Percentiles rank a stretch among this genome's conserved stretches.
Conservation (phyloP, 768 basidiomycete species). For the Stropharia rugosoannulata region DNA sequence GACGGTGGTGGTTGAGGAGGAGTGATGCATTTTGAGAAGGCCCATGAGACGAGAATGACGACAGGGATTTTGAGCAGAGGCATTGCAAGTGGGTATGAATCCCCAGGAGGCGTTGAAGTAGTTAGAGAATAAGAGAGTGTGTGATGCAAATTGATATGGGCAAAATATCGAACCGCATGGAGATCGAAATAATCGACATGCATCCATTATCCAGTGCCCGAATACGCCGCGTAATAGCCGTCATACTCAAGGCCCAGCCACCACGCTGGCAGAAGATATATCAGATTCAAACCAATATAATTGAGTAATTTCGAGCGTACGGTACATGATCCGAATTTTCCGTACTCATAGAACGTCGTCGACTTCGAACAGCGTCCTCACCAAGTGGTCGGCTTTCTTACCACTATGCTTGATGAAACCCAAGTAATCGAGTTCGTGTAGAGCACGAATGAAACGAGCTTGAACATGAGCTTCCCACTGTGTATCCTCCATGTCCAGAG, state of each 20-base stretch:
- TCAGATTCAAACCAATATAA: not conserved
- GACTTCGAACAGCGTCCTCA: conserved; percentile 65
- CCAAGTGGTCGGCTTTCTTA: conserved; percentile 74
- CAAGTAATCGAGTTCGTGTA: conserved; percentile 81
- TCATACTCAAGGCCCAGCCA: too few species aligned
- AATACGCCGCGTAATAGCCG: too few species aligned
- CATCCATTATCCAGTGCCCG: not conserved
- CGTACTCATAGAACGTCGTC: conserved; percentile 22
- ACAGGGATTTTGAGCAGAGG: conserved; percentile 14
- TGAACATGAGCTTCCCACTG: conserved; percentile 66
- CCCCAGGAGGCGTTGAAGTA: not conserved
- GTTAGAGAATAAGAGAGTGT: not conserved
- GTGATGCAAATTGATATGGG: not conserved
- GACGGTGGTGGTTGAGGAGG: conserved; percentile 13
- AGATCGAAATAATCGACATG: too few species aligned
- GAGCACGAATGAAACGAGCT: conserved; percentile 73
- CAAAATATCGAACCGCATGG: too few species aligned
- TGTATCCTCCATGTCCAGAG: conserved; percentile 36
- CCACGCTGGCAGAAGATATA: not conserved
- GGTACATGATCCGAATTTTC: not conserved
- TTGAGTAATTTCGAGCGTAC: too few species aligned
- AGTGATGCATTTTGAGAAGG: conserved; percentile 9
- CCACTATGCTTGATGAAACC: conserved; percentile 81
- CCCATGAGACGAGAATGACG: conserved; percentile 9
- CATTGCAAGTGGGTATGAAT: conserved; percentile 1